Conservation (phyloP, 768 basidiomycete genomes). For the Trametes cingulata region DNA sequence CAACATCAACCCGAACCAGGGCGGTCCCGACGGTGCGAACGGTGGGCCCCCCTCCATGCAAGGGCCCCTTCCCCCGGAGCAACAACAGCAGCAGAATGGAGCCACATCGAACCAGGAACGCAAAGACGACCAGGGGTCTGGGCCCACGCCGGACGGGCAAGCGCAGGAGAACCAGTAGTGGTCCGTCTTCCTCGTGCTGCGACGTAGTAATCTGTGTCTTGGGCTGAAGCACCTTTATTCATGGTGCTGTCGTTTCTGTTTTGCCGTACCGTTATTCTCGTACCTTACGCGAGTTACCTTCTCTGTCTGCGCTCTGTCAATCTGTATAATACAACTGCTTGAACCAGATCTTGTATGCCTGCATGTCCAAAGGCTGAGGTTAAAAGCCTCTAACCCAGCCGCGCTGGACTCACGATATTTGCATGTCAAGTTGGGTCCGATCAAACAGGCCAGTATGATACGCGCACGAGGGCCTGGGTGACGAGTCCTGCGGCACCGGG, state of each 20-base stretch:
- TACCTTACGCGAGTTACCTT: slow-evolving; percentile 7
- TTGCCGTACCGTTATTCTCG: slow-evolving; percentile 13
- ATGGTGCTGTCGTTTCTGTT: not conserved
- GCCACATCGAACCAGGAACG: not conserved
- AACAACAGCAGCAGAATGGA: slow-evolving; percentile 6
- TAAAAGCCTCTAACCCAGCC: not conserved
- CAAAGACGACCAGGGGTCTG: slow-evolving; percentile 10
- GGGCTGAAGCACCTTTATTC: not conserved
- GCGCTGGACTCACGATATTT: no score
- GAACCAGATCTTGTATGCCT: not conserved
- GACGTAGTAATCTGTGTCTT: not conserved
- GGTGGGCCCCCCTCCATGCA: not conserved
- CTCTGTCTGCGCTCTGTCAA: not conserved
- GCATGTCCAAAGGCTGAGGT: not conserved
- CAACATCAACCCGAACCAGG: not conserved
- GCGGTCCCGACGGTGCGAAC: slow-evolving; percentile 3
- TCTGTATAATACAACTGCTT: not conserved
- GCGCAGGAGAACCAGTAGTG: slow-evolving; percentile 17
- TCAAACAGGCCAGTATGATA: not conserved
- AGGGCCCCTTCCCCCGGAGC: not conserved
- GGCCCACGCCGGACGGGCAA: slow-evolving; percentile 10
- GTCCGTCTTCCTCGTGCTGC: not conserved
- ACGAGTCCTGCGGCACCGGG: not conserved
- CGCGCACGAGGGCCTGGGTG: not conserved
- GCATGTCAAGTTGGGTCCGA: not conserved